These are phyloP conservation scores for Talaromyces proteolyticus DNA, from an alignment of 495 filamentous ascomycete genomes.

Conservation along the genomic window DNA sequence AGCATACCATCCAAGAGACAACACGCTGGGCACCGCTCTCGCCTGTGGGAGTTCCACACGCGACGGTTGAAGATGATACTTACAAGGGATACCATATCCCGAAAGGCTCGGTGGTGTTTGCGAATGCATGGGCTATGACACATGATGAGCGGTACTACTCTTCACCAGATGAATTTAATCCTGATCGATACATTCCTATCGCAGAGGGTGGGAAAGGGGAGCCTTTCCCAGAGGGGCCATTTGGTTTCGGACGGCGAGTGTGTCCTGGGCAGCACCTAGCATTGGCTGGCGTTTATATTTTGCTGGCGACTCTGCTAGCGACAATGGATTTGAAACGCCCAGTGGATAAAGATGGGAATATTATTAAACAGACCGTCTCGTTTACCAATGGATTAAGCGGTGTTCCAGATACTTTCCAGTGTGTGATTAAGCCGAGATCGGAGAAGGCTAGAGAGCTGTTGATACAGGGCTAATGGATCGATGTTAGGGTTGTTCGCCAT, in stretches of 20 bases:
- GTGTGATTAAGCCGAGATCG: too few relatives aligned
- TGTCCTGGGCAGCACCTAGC: constrained; percentile 16
- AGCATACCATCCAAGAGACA: constrained; percentile 25
- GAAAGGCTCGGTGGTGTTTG: constrained; percentile 30
- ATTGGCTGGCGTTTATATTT: constrained; percentile 14
- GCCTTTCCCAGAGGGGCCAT: constrained; percentile 41
- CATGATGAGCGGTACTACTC: constrained; percentile 31
- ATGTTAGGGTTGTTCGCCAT: too few relatives aligned
- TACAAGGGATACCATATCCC: constrained; percentile 45
- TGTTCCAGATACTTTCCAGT: too few relatives aligned
- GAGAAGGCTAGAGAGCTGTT: too few relatives aligned
- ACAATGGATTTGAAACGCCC: constrained; percentile 12
- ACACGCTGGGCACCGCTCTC: constrained; percentile 28
- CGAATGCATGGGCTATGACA: constrained; percentile 39
- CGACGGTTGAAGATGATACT: constrained; percentile 41
- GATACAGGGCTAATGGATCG: too few relatives aligned
- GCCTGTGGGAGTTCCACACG: constrained; percentile 46
- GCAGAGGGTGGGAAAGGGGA: constrained; percentile 42
- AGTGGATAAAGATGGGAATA: constrained; percentile 11
- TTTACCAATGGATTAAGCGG: too few relatives aligned
- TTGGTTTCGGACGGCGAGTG: constrained; percentile 42
- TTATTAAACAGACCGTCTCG: not conserved
- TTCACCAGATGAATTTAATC: constrained; percentile 29
- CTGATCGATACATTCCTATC: constrained; percentile 35
- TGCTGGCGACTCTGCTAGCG: constrained; percentile 12